Conservation (phyloP, 169 alveolate genomes). For the Cyclospora cayetanensis region DNA sequence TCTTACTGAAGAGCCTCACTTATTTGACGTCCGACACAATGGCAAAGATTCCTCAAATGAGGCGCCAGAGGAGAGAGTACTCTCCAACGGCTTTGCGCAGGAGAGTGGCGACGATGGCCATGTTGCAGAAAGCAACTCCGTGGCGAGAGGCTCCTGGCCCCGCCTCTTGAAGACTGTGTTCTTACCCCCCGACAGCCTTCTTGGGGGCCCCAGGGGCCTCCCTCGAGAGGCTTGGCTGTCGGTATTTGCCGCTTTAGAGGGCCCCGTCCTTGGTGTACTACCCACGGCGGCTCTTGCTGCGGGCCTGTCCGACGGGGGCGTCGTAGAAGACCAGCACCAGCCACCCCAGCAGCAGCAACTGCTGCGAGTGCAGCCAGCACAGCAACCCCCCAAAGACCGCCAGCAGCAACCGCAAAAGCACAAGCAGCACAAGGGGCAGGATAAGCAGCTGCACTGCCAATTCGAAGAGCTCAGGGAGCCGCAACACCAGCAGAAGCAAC, state of each 20-base stretch:
- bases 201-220: background rate
- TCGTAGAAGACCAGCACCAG: background rate
- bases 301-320: background rate
- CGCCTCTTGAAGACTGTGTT: background rate
- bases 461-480: no score
- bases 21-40: no score
- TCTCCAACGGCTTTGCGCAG: no score
- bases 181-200: background rate
- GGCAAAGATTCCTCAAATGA: no score
- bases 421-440: conserved; percentile 10
- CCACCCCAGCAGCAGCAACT: background rate
- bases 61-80: no score
- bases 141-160: background rate
- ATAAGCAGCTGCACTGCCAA: background rate
- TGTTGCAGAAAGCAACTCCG: no score
- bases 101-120: no score
- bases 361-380: background rate
- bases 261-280: background rate
- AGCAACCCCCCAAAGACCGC: background rate
- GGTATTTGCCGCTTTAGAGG: background rate
- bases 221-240: background rate
- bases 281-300: background rate
- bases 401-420: background rate
- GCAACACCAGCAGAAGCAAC: background rate
- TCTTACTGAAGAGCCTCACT: background rate